Evolutionary conservation across 2,329 filamentous ascomycete species (phyloP).

Genomic region (Erysiphe pulchra): DNA sequence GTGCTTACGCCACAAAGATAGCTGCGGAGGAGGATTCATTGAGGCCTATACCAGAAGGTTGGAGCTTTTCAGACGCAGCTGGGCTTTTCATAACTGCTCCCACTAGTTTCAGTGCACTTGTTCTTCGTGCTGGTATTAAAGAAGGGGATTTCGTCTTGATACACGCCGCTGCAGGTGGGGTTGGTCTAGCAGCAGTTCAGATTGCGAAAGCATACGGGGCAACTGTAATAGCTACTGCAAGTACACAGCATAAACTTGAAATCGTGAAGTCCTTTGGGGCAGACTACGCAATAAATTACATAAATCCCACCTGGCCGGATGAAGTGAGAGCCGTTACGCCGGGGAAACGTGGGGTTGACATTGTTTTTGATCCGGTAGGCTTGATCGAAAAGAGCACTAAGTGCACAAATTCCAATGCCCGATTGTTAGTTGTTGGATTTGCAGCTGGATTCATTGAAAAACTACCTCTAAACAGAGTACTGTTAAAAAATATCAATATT

Average conservation of each 20-base stretch:
- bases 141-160: conserved; percentile 40
- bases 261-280: conserved; percentile 63
- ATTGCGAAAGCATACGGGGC: conserved; percentile 82
- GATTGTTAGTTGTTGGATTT: conserved; percentile 72
- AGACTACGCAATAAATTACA: conserved; percentile 62
- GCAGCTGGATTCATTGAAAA: conserved; percentile 73
- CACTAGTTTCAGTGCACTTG: conserved; percentile 65
- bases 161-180: conserved; percentile 78
- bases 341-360: conserved; percentile 45
- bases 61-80: conserved; percentile 64
- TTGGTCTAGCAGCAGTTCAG: conserved; percentile 77
- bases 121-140: conserved; percentile 51
- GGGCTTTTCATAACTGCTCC: conserved; percentile 82
- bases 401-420: conserved; percentile 81
- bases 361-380: conserved; percentile 87
- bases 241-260: conserved; percentile 51
- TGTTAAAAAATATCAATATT: conserved; percentile 79
- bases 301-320: conserved; percentile 32
- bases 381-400: conserved; percentile 71
- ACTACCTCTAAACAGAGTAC: conserved; percentile 71
- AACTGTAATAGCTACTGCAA: conserved; percentile 79
- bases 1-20: conserved; percentile 60
- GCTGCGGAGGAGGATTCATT: conserved; percentile 39
- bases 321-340: conserved; percentile 57
- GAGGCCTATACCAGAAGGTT: conserved; percentile 50